Evolutionary conservation across 2,329 filamentous ascomycete species (phyloP), one percentile per base, ranked within the genome.

Genomic region (Clathrospora elynae): DNA sequence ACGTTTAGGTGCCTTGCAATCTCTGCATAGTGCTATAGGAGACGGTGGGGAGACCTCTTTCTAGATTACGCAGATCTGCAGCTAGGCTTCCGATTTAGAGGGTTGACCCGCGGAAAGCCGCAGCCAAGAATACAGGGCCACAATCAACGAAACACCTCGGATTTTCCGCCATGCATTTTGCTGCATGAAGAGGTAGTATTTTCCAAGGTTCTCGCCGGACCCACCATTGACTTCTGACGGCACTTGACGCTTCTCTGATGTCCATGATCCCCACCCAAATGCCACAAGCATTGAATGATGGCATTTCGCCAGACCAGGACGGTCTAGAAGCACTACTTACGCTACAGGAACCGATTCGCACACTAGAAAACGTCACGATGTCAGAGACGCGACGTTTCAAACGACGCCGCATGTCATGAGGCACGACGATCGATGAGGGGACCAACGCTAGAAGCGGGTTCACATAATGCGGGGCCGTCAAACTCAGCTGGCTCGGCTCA

Each of bases 361-460:
- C 42, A 40, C n/a, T n/a, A n/a, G n/a, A 6, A 46, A 59, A 62
- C 60, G 62, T 66, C 62, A 64, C 57, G 33, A 62, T 52, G 49
- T 49, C 48, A 50, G 49, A 42, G 36, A 35, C 29, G 45, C 44
- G 39, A 39, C 22, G 37, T 49, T 53, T 34, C 50, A 51, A 46
- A 54, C 45, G 29, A 38, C 46, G 38, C 35, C 51, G 34, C 48
- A 49, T 53, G 53, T 60, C 61, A 63, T 57, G 54, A 55, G 58
- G 56, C 35, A 49, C 20, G 61, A 38, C 50, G 59, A 64, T 66
- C 58, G 39, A 53, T 53, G 53, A 57, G 51, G 50, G 49, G 52
- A n/a, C n/a, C 42, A 32, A 14, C 23, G 12, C 42, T 25, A 14
- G 35, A 42, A 46, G 46, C 39, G 43, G 33, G 34, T 23, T 18